Evolutionary conservation across 768 basidiomycete genomes (phyloP).

Genomic region (Mycena indigotica): DNA sequence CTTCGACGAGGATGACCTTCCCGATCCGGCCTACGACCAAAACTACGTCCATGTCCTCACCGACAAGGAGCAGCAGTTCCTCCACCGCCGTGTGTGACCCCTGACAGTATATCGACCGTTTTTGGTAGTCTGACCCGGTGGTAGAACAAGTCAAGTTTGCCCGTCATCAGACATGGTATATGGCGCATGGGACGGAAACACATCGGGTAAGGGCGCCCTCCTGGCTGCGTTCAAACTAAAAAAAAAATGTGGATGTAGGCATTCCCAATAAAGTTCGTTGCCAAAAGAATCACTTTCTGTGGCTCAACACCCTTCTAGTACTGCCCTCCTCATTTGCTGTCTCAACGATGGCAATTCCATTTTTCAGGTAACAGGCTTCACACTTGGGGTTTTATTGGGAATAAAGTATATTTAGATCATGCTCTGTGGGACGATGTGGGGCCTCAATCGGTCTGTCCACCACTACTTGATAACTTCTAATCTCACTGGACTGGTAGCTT

Average conservation of each 20-base stretch:
- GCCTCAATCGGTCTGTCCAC: conserved; percentile 58
- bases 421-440: conserved; percentile 82
- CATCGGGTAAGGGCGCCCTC: conserved; percentile 54
- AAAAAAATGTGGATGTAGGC: conserved; percentile 44
- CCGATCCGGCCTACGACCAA: conserved; percentile 72
- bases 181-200: conserved; percentile 81
- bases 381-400: not conserved
- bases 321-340: conserved; percentile 72
- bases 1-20: conserved; percentile 76
- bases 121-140: not conserved
- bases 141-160: conserved; percentile 71
- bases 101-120: conserved; percentile 16
- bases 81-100: conserved; percentile 70
- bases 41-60: conserved; percentile 74
- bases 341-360: conserved; percentile 77
- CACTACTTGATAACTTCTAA: not conserved
- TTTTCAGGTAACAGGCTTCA: conserved; percentile 58
- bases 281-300: not conserved
- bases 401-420: conserved; percentile 52
- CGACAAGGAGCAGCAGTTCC: conserved; percentile 61
- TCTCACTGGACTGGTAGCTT: conserved; percentile 42
- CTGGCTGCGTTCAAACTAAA: not conserved
- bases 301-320: conserved; percentile 36
- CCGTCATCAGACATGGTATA: conserved; percentile 81
- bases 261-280: conserved; percentile 61